Evolutionary conservation across 176 grass and related monocot species (phyloP).

Genomic region (Musa schizocarpa): DNA sequence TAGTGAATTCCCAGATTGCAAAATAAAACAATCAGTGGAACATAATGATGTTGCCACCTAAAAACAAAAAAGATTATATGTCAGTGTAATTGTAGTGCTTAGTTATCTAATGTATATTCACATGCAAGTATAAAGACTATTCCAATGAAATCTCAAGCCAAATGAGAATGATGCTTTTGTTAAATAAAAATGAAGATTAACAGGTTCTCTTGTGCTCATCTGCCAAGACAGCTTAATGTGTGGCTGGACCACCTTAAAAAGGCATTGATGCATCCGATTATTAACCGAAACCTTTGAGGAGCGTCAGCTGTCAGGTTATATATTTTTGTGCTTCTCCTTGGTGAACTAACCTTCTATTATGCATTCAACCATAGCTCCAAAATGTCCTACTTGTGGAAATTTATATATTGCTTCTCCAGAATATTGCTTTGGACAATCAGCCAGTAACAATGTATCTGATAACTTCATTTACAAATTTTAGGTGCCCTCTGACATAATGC

Average conservation of each 20-base stretch:
- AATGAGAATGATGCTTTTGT: neutral
- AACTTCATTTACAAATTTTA: no score
- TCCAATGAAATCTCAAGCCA: neutral
- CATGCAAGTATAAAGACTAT: neutral
- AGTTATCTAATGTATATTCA: neutral
- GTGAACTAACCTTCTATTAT: neutral
- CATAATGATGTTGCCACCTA: constrained; percentile 84
- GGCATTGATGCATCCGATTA: neutral
- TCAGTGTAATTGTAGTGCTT: neutral
- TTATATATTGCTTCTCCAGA: neutral
- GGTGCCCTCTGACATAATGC: no score
- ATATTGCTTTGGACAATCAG: neutral
- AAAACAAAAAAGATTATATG: constrained; percentile 17
- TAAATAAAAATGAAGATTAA: neutral
- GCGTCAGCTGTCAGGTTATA: neutral
- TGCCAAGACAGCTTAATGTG: neutral
- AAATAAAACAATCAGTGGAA: constrained; percentile 68
- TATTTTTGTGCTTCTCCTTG: neutral
- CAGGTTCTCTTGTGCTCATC: neutral
- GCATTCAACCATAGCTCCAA: neutral
- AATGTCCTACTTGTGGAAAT: neutral
- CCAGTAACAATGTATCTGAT: no score
- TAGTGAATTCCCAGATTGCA: constrained; percentile 87
- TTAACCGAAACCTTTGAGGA: neutral
- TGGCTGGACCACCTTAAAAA: neutral